A percentile compares a stretch with the other conserved stretches of the same genome.
phyloP scores from a whole-genome alignment of 352 stramenopile genomes.

The Phytophthora sansomeana region DNA sequence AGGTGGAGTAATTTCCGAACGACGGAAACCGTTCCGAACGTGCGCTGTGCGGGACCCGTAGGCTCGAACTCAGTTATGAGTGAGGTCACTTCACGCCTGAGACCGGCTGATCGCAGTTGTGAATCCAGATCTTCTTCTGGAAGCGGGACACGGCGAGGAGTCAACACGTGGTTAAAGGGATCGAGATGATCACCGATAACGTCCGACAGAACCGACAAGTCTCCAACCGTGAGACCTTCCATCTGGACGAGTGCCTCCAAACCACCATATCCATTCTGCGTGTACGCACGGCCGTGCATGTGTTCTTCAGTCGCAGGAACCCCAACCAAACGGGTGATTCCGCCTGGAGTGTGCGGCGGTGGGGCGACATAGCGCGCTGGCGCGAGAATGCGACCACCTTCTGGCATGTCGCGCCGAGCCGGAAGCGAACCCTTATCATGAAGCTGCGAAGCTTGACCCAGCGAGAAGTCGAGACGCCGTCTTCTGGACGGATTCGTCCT shows the following conservation, averaged over 20 bases:
- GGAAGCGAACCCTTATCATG: too few relatives aligned
- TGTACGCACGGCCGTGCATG: too few relatives aligned
- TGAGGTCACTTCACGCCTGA: not conserved
- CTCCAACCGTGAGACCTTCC: not conserved
- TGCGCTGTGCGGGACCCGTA: not conserved
- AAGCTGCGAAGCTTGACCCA: too few relatives aligned
- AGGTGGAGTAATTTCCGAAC: not conserved
- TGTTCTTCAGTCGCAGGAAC: too few relatives aligned
- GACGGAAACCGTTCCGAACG: not conserved
- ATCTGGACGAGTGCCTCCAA: not conserved
- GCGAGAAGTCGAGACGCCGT: too few relatives aligned
- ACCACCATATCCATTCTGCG: too few relatives aligned
- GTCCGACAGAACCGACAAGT: not conserved
- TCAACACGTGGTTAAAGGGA: not conserved
- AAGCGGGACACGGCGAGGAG: not conserved
- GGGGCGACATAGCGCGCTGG: too few relatives aligned
- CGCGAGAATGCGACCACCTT: too few relatives aligned
- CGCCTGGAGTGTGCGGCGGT: too few relatives aligned
- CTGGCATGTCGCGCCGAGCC: too few relatives aligned
- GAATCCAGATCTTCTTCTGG: not conserved
- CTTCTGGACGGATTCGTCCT: too few relatives aligned
- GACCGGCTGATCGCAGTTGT: not conserved
- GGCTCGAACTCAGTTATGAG: not conserved
- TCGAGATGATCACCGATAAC: not conserved
- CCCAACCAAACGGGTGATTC: too few relatives aligned